A percentile compares a stretch with the other conserved stretches of the same genome.
Evolutionary conservation across 129 eudicot species (phyloP).

Genomic region (Mikania micrantha): DNA sequence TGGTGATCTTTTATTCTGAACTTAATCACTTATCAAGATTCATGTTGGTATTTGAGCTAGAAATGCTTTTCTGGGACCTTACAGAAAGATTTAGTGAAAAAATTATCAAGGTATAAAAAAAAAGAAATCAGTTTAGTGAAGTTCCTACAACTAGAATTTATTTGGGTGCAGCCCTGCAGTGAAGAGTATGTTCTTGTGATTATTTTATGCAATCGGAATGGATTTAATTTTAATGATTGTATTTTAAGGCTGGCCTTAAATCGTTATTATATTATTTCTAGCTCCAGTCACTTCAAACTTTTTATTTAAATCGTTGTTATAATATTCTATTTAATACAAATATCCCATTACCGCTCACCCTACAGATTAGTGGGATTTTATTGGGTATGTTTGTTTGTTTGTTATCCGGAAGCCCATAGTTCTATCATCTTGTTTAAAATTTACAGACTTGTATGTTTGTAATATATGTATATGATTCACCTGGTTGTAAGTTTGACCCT

Average conservation of each 20-base stretch:
- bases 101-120: background rate
- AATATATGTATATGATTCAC: background rate
- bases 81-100: background rate
- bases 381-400: too few species aligned
- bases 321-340: background rate
- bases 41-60: background rate
- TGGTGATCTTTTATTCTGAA: background rate
- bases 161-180: background rate
- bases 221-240: conserved; percentile 3
- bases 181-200: background rate
- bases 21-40: background rate
- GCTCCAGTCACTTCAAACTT: background rate
- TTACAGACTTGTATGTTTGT: background rate
- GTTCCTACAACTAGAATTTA: background rate
- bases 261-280: background rate
- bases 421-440: background rate
- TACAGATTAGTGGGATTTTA: too few species aligned
- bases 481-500: background rate
- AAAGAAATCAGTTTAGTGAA: background rate
- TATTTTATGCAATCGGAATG: background rate
- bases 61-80: background rate
- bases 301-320: too few species aligned
- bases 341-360: background rate
- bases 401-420: background rate
- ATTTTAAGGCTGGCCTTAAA: background rate